Evolutionary conservation across 192 early-diverging fungal genomes (phyloP).

Genomic region (Coemansia furcata): DNA sequence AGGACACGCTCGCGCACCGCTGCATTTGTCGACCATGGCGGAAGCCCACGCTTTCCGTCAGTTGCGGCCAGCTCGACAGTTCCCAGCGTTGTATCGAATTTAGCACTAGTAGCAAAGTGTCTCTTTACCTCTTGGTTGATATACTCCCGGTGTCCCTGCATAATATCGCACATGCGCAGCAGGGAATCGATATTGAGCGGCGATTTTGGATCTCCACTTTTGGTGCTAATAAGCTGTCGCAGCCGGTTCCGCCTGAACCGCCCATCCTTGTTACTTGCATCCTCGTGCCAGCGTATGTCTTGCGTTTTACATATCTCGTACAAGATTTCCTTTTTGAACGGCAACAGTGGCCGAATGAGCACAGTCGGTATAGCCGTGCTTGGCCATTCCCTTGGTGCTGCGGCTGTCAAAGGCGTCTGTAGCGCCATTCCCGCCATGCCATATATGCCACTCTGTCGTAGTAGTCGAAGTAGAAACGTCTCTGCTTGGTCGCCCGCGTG

Average conservation of each 20-base stretch:
- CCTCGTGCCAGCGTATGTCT: constrained; percentile 42
- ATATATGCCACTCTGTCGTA: constrained; percentile 38
- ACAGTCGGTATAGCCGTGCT: not conserved
- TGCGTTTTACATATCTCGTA: constrained; percentile 17
- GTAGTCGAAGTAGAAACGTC: constrained; percentile 44
- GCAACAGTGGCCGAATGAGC: constrained; percentile 42
- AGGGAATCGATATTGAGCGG: constrained; percentile 19
- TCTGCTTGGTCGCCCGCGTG: constrained; percentile 52
- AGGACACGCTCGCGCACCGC: constrained; percentile 43
- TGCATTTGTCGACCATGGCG: constrained; percentile 19
- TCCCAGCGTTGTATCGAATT: constrained; percentile 11
- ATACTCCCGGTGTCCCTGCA: constrained; percentile 40
- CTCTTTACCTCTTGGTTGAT: constrained; percentile 11
- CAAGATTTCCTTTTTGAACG: constrained; percentile 24
- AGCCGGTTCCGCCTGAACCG: constrained; percentile 37
- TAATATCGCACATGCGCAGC: constrained; percentile 20
- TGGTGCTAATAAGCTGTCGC: constrained; percentile 24
- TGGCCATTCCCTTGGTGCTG: not conserved
- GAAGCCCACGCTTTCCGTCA: not conserved
- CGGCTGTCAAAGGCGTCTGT: constrained; percentile 12
- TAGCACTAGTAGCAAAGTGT: constrained; percentile 12
- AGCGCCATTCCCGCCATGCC: constrained; percentile 40
- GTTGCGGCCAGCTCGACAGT: constrained; percentile 14
- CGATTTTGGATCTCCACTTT: constrained; percentile 1
- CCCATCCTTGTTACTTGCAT: constrained; percentile 38